Evolutionary conservation across 2,329 filamentous ascomycete species (phyloP).

Genomic region (Curvularia eragrostidis): DNA sequence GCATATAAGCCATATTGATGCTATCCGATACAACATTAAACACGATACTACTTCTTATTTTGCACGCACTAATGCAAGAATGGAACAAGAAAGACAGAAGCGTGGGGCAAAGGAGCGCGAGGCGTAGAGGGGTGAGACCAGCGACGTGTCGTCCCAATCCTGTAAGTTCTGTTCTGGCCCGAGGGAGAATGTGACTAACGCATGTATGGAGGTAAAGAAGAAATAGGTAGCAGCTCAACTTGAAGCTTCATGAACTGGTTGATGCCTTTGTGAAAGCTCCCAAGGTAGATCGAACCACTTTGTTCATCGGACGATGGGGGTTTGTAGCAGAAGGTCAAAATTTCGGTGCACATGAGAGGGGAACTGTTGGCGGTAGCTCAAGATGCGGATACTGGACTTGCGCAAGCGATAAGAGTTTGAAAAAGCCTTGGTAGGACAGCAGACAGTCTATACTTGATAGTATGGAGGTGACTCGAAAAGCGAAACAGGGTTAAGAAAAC

Average conservation of each 20-base stretch:
- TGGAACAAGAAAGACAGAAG: slow-evolving; percentile 2
- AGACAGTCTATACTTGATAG: background rate
- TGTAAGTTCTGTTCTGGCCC: background rate
- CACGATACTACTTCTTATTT: slow-evolving; percentile 16
- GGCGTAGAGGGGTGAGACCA: too few species aligned
- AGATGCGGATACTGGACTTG: background rate
- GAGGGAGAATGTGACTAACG: background rate
- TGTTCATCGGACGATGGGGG: background rate
- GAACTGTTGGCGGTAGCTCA: background rate
- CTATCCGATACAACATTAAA: slow-evolving; percentile 9
- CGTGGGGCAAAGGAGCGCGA: background rate
- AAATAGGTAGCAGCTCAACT: background rate
- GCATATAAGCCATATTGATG: slow-evolving; percentile 22
- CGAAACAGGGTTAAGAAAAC: background rate
- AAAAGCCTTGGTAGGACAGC: background rate
- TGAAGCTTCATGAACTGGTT: background rate
- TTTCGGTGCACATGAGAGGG: background rate
- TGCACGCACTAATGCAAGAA: slow-evolving; percentile 12
- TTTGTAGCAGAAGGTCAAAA: background rate
- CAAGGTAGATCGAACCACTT: background rate
- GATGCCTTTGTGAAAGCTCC: background rate
- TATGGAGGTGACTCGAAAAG: background rate
- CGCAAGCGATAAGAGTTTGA: background rate
- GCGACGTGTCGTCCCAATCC: background rate
- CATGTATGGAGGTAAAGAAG: background rate